Base-by-base conservation (phyloP, 2,329 filamentous ascomycete species). In the Aspergillus jensenii region DNA sequence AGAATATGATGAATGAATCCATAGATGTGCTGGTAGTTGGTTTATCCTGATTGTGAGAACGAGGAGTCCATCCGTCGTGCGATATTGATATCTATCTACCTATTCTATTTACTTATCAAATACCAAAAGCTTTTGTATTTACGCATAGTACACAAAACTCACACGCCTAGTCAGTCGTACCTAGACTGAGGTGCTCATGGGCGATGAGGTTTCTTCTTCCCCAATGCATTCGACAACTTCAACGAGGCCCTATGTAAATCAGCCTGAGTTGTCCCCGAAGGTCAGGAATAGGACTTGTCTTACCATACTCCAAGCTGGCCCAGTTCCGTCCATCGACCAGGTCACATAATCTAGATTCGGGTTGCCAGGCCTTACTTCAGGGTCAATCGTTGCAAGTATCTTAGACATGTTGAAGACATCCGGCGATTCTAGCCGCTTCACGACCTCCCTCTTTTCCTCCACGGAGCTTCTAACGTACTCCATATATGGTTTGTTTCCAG, bases 391-490 rank as follows among this genome's bases (percentile, higher is more conserved):
- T 37, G 11, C 33, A 15, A 15, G 14, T 37, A 37, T 37, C 33
- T 12, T 37, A 37, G 33, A 15, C 33, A 14, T 15, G 33, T 37
- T 14, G 14, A 14, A 15, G 14, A 14, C 2, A 12, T 37, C 14
- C 33, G 33, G 5, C 11, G 33, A 12, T 3, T 37, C 5, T 14
- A 15, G 11, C 11, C 11, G 11, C 33, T 37, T 15, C 33, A 37
- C 11, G 12, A 15, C 11, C 52, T 82, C 19, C 77, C 84, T 61
- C 82, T 84, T 53, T 87, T 78, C 25, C n/a, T 35, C 25, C 15
- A 47, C 45, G 11, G 7, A 19, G 3, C 6, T 12, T 17, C 50
- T 33, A 43, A 92, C 87, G 62, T 91, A 92, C 64, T 87, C 82
- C 48, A 76, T 60, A 61, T 80, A 80, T 12, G 72, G 67, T 4